phyloP scores from a whole-genome alignment of 345 rosid species.

The Dimocarpus longan region DNA sequence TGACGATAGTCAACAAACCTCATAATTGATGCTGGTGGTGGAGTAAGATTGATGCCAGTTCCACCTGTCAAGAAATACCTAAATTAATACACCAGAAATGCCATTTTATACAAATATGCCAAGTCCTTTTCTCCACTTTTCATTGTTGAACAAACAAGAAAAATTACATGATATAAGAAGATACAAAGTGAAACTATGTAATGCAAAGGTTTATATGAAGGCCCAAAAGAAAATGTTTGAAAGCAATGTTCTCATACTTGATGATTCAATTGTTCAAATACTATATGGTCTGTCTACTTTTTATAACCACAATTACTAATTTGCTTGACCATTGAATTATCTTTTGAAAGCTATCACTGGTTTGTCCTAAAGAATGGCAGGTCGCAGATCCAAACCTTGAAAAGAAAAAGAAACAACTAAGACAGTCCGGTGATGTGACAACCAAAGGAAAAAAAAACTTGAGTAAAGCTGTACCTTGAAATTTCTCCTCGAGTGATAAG shows the following conservation, averaged over 20 bases:
- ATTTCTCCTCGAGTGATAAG: constrained; percentile 93
- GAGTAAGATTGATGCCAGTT: constrained; percentile 97
- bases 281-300: neutral
- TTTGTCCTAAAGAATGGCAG: neutral
- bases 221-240: neutral
- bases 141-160: neutral
- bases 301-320: neutral
- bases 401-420: neutral
- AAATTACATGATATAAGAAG: neutral
- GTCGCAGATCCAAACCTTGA: neutral
- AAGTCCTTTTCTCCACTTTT: neutral
- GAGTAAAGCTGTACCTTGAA: constrained; percentile 63
- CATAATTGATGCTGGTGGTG: constrained; percentile 83
- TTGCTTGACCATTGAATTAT: neutral
- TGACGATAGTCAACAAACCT: constrained; percentile 51
- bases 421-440: constrained; percentile 1
- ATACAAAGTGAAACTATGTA: neutral
- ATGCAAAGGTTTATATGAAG: neutral
- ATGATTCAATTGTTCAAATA: neutral
- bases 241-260: neutral
- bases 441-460: neutral
- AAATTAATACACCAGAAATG: constrained; percentile 15
- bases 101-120: neutral
- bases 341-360: neutral
- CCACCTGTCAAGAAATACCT: constrained; percentile 63